phyloP scores from a whole-genome alignment of 2,329 filamentous ascomycete genomes.

The Aspergillus sp. region DNA sequence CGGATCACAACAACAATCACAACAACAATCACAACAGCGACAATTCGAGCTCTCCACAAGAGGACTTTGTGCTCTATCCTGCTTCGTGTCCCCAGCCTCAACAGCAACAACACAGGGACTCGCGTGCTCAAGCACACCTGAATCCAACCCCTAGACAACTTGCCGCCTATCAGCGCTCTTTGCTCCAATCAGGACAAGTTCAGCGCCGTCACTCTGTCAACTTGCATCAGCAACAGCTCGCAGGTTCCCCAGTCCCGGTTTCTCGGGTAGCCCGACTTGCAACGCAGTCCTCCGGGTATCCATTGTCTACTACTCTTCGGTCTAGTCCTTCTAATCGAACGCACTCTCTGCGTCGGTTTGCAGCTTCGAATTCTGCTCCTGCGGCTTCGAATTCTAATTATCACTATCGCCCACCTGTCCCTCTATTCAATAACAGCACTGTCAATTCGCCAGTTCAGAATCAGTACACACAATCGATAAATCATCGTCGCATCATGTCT shows the following conservation, averaged over 20 bases:
- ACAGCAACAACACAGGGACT: conserved; percentile 23
- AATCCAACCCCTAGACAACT: conserved; percentile 39
- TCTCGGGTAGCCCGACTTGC: conserved; percentile 41
- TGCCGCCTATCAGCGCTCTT: conserved; percentile 31
- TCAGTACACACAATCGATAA: conserved; percentile 24
- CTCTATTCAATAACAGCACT: conserved; percentile 37
- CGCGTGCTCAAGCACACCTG: conserved; percentile 34
- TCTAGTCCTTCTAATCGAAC: conserved; percentile 34
- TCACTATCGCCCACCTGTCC: conserved; percentile 40
- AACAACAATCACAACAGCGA: conserved; percentile 32
- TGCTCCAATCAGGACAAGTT: conserved; percentile 34
- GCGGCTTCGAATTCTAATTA: conserved; percentile 39
- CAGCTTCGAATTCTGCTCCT: conserved; percentile 28
- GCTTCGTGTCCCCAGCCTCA: conserved; percentile 32
- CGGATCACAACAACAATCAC: conserved; percentile 27
- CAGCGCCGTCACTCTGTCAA: conserved; percentile 37
- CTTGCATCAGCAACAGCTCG: conserved; percentile 34
- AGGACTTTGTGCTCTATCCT: conserved; percentile 49
- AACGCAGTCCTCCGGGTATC: conserved; percentile 39
- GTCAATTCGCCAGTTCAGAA: conserved; percentile 29
- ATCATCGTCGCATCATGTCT: conserved; percentile 41
- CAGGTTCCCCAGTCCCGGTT: conserved; percentile 38
- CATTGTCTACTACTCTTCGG: conserved; percentile 39
- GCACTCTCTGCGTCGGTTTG: conserved; percentile 33
- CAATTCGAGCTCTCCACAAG: conserved; percentile 32